phyloP scores from a whole-genome alignment of 345 rosid genomes.

The Euclidium syriacum region DNA sequence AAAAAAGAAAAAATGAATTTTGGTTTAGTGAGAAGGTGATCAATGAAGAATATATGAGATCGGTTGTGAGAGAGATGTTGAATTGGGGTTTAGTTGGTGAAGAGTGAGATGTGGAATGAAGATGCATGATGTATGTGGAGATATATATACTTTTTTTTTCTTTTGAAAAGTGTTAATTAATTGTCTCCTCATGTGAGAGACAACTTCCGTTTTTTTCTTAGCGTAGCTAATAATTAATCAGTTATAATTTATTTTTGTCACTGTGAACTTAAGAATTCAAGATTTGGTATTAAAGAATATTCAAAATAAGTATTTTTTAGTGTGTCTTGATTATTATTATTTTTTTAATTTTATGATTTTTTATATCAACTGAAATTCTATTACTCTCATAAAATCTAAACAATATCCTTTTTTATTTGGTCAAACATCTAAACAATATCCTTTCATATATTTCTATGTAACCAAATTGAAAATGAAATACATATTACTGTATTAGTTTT shows the following conservation, averaged over 20 bases:
- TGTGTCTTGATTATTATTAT: background rate
- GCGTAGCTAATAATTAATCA: background rate
- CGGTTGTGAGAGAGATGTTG: background rate
- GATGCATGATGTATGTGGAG: constrained; percentile 16
- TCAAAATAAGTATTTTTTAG: background rate
- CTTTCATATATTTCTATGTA: background rate
- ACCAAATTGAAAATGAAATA: background rate
- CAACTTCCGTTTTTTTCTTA: constrained; percentile 19
- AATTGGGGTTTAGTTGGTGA: constrained; percentile 13
- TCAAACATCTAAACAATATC: too few relatives aligned
- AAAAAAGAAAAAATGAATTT: background rate
- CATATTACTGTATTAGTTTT: background rate
- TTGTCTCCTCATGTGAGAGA: constrained; percentile 17
- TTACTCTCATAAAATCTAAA: background rate
- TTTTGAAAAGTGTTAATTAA: background rate
- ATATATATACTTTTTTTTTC: background rate
- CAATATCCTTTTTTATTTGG: too few relatives aligned
- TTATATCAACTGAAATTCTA: background rate
- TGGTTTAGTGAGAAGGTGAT: constrained; percentile 1
- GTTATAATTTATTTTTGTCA: background rate
- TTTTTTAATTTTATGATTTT: background rate
- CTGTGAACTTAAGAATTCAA: background rate
- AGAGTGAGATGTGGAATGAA: constrained; percentile 11
- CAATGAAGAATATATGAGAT: background rate
- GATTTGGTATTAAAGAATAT: constrained; percentile 4